Conservation (phyloP, 345 rosid genomes). For the Pistacia atlantica region DNA sequence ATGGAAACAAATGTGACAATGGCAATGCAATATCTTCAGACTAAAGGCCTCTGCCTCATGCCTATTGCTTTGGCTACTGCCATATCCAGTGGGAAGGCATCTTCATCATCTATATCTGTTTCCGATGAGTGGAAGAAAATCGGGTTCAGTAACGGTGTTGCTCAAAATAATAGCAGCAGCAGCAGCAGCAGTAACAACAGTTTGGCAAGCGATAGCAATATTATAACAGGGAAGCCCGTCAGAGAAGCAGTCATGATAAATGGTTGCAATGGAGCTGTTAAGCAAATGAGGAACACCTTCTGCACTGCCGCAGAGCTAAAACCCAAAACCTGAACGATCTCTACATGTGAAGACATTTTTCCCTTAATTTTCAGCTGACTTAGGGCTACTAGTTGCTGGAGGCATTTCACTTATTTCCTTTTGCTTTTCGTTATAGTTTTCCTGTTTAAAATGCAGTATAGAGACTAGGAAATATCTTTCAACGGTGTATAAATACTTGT, state of each 20-base stretch:
- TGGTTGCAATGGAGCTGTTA: constrained; percentile 22
- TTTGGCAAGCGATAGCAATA: constrained; percentile 21
- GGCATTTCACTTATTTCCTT: background rate
- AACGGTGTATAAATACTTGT: background rate
- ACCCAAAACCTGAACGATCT: background rate
- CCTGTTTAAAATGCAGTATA: background rate
- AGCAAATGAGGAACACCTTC: constrained; percentile 10
- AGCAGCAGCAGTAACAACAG: constrained; percentile 20
- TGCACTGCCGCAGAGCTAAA: constrained; percentile 15
- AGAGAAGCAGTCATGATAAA: constrained; percentile 9
- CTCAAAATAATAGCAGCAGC: constrained; percentile 13
- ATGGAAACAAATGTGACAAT: constrained; percentile 58
- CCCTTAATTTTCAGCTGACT: background rate
- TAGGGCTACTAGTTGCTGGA: background rate
- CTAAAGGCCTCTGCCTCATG: constrained; percentile 63
- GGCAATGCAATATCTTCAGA: constrained; percentile 62
- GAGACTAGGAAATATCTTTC: too few relatives aligned
- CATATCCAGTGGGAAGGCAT: constrained; percentile 37
- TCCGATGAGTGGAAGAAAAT: constrained; percentile 27
- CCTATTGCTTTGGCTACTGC: constrained; percentile 52
- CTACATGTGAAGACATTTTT: background rate
- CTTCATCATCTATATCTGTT: constrained; percentile 16
- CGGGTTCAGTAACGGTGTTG: constrained; percentile 12
- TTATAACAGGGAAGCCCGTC: constrained; percentile 15
- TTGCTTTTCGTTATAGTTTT: too few relatives aligned